phyloP scores from a whole-genome alignment of 2,329 filamentous ascomycete species.

The Exserohilum turcica region DNA sequence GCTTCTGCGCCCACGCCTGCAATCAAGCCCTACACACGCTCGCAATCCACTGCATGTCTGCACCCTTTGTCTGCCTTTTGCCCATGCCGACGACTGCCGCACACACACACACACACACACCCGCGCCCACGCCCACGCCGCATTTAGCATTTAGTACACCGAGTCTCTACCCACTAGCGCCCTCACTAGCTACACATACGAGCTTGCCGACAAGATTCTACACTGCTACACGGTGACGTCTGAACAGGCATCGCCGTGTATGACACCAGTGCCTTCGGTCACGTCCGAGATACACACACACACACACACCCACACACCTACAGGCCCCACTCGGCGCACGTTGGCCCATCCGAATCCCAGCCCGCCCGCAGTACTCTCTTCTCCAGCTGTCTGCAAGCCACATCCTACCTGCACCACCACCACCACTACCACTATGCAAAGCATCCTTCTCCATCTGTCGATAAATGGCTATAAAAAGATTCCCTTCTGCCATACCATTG shows the following conservation, averaged over 20 bases:
- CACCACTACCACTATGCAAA: constrained; percentile 14
- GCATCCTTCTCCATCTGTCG: constrained; percentile 13
- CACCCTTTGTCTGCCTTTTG: background rate
- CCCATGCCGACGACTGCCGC: background rate
- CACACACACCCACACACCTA: too few relatives aligned
- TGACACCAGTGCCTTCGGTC: background rate
- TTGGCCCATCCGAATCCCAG: constrained; percentile 4
- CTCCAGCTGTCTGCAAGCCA: constrained; percentile 31
- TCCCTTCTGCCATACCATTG: constrained; percentile 25
- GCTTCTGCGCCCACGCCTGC: constrained; percentile 20
- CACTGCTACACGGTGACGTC: constrained; percentile 11
- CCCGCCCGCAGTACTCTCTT: constrained; percentile 17
- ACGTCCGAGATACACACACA: too few relatives aligned
- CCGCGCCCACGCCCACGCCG: too few relatives aligned
- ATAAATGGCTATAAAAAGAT: constrained; percentile 31
- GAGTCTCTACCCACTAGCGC: background rate
- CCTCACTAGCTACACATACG: background rate
- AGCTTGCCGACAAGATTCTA: background rate
- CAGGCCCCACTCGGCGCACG: constrained; percentile 9
- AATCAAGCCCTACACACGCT: constrained; percentile 18
- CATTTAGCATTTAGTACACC: background rate
- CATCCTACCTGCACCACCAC: constrained; percentile 23
- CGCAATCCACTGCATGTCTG: constrained; percentile 7
- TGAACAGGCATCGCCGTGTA: constrained; percentile 1
- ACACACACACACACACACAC: background rate